Base-by-base conservation (phyloP, 2,329 filamentous ascomycete genomes). In the Aspergillus phoenicis region DNA sequence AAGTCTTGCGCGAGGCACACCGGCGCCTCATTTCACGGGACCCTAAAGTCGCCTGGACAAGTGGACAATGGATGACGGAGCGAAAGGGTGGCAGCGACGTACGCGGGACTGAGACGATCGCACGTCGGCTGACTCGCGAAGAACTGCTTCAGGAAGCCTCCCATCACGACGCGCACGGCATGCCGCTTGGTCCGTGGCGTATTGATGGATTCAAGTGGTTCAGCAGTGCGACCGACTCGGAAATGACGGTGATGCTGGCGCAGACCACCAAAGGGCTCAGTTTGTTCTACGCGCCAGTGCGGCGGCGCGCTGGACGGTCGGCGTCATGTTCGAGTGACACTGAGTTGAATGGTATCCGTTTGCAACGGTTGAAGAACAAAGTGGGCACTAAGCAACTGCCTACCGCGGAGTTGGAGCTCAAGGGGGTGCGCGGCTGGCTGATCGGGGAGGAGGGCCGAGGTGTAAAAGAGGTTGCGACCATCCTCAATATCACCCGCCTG, bases 61-160 rank as follows among this genome's bases (percentile, higher is more conserved):
- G 85, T 43, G 89, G 89, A 0, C 89, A 91, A 71, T 91, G 89
- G 89, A 91, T 91, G 89, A 91, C 89, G 0, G 89, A 91, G 67
- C 81, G 89, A 2, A 81, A 82, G 0, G 89, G 89, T 1, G 89
- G 89, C 0, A 89, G 87, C 64, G 89, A 91, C 67, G 87, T 91
- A 1, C 86, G 85, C 3, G 81, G 83, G 39, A 90, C 87, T 0
- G 89, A 91, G 73, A 91, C 89, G 0, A 74, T 84, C 4, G 87
- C 87, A 3, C 51, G 51, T 24, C 33, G 38, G 11, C n/a, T 33
- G 30, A 33, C 55, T 4, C 11, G 7, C 4, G 51, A 52, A 2
- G 51, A 52, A 24, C 1, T 52, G 15, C 20, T 38, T 7, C 51
- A 52, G 6, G 51, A 33, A 22, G 20, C 30, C 20, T 24, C 30